These are phyloP conservation scores for Ramularia endophylla DNA, from an alignment of 2,329 filamentous ascomycete genomes.

Conservation along the genomic window DNA sequence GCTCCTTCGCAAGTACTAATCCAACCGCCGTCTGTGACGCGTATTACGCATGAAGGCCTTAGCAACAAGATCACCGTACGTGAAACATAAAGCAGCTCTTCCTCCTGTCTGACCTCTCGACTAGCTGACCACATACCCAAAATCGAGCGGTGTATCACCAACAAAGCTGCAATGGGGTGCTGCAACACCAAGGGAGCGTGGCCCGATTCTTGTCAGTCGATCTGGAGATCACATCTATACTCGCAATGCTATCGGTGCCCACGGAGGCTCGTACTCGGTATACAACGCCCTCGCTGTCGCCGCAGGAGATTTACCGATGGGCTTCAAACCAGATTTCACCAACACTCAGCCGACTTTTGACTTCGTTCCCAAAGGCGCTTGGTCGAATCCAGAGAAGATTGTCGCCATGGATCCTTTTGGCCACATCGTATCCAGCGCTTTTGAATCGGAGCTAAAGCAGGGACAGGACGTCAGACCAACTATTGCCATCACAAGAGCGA, in stretches of 20 bases:
- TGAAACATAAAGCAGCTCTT: too few species aligned
- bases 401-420: slow-evolving; percentile 96
- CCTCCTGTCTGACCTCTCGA: too few species aligned
- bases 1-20: slow-evolving; percentile 1
- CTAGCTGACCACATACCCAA: slow-evolving; percentile 73
- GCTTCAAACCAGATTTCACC: slow-evolving; percentile 72
- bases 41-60: too few species aligned
- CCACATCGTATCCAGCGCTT: slow-evolving; percentile 78
- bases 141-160: slow-evolving; percentile 91
- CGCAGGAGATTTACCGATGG: slow-evolving; percentile 75
- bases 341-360: slow-evolving; percentile 89
- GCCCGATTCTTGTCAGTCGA: slow-evolving; percentile 82
- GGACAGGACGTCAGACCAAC: slow-evolving; percentile 67
- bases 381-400: slow-evolving; percentile 87
- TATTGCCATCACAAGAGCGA: slow-evolving; percentile 79
- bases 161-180: slow-evolving; percentile 83
- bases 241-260: slow-evolving; percentile 68
- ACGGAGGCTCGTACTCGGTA: slow-evolving; percentile 90
- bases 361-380: slow-evolving; percentile 83
- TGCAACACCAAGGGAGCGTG: slow-evolving; percentile 65
- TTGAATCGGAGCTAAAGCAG: slow-evolving; percentile 68
- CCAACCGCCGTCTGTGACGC: background rate
- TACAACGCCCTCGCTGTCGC: slow-evolving; percentile 92
- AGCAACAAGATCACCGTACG: too few species aligned
- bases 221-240: slow-evolving; percentile 67